These are phyloP conservation scores for Clarkia xantiana DNA, from an alignment of 345 rosid species.

Conservation along the genomic window DNA sequence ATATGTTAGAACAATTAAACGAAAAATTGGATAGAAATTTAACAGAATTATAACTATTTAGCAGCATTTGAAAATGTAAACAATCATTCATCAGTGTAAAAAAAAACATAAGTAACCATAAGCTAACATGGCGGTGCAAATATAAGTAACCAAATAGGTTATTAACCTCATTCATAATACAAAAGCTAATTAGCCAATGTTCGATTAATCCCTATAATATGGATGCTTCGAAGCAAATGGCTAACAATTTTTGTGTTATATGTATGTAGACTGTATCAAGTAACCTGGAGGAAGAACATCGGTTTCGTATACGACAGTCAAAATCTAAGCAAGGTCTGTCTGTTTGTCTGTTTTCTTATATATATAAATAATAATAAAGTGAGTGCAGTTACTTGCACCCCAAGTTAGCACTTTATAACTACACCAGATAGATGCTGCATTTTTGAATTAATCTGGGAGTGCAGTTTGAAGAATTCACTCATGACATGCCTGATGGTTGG, in stretches of 20 bases:
- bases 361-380: no score
- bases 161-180: no score
- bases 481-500: constrained; percentile 94
- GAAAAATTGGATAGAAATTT: no score
- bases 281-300: constrained; percentile 64
- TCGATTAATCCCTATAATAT: neutral
- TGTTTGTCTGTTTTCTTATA: constrained; percentile 8
- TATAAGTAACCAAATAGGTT: no score
- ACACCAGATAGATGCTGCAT: neutral
- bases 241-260: constrained; percentile 20
- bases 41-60: no score
- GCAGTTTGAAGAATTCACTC: constrained; percentile 57
- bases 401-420: neutral
- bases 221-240: neutral
- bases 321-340: constrained; percentile 67
- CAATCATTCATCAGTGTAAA: no score
- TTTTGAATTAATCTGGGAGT: constrained; percentile 4
- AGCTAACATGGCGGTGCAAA: no score
- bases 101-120: no score
- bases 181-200: neutral
- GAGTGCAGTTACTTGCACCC: no score
- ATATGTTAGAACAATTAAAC: no score
- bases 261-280: constrained; percentile 84
- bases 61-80: no score
- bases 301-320: constrained; percentile 75